Conservation (phyloP, 371 early-diverging fungal species). For the Zancudomyces culisetae region DNA sequence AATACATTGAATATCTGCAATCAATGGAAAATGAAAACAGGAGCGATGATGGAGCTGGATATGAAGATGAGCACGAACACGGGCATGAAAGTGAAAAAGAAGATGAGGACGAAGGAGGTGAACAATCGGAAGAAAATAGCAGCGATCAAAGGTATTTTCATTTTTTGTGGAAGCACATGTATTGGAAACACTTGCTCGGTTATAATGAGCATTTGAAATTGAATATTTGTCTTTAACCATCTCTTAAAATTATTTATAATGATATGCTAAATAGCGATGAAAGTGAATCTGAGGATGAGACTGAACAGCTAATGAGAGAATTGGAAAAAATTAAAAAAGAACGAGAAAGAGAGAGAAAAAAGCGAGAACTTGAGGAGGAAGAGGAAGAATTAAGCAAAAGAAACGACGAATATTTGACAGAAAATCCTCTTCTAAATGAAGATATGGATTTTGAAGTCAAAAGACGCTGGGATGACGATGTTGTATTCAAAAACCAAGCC, state of each 20-base stretch:
- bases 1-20: slow-evolving; percentile 19
- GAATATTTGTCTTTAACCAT: no score
- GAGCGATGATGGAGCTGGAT: no score
- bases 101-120: slow-evolving; percentile 13
- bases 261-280: background rate
- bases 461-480: slow-evolving; percentile 93
- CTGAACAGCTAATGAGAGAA: slow-evolving; percentile 70
- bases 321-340: slow-evolving; percentile 89
- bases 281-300: slow-evolving; percentile 77
- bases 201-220: no score
- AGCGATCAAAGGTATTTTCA: no score
- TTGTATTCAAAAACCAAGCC: slow-evolving; percentile 91
- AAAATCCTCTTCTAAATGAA: slow-evolving; percentile 61
- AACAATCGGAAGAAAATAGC: background rate
- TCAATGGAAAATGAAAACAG: slow-evolving; percentile 20
- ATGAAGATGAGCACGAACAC: slow-evolving; percentile 12
- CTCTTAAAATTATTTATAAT: background rate
- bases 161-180: background rate
- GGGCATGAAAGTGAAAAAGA: slow-evolving; percentile 33
- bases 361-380: slow-evolving; percentile 40
- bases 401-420: slow-evolving; percentile 35
- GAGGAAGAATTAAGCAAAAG: slow-evolving; percentile 23
- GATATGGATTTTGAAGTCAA: slow-evolving; percentile 69
- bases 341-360: slow-evolving; percentile 75
- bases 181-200: no score